phyloP scores from a whole-genome alignment of 129 eudicot genomes.

The Tanacetum coccineum region DNA sequence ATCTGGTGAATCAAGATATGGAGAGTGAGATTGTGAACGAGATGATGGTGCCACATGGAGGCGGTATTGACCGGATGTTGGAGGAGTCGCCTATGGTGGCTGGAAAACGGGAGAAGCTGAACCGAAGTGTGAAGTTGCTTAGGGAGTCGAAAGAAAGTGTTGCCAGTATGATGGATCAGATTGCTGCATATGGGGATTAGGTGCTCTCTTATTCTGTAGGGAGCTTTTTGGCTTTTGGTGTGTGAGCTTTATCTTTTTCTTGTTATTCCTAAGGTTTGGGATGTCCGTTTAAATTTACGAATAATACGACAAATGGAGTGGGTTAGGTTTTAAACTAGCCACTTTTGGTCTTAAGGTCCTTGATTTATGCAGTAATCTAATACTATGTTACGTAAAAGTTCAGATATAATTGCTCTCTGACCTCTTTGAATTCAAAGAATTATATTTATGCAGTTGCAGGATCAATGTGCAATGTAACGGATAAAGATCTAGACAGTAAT shows the following conservation, averaged over 20 bases:
- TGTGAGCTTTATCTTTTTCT: not conserved
- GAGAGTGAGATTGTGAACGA: constrained; percentile 29
- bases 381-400: too few relatives aligned
- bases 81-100: constrained; percentile 36
- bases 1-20: constrained; percentile 34
- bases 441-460: too few relatives aligned
- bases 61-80: constrained; percentile 33
- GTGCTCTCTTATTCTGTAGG: not conserved
- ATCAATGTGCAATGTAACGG: too few relatives aligned
- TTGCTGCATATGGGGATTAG: constrained; percentile 26
- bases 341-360: too few relatives aligned
- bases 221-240: not conserved
- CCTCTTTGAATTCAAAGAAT: too few relatives aligned
- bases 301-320: too few relatives aligned
- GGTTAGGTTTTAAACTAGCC: too few relatives aligned
- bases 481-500: too few relatives aligned
- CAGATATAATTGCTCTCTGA: too few relatives aligned
- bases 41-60: constrained; percentile 29
- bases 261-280: not conserved
- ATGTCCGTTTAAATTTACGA: not conserved
- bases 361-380: too few relatives aligned
- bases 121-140: constrained; percentile 30
- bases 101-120: constrained; percentile 30
- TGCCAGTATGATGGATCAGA: constrained; percentile 29
- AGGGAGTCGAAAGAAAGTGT: constrained; percentile 38